phyloP scores from a whole-genome alignment of 441 rosid species.

The Arabidopsis lyrata region DNA sequence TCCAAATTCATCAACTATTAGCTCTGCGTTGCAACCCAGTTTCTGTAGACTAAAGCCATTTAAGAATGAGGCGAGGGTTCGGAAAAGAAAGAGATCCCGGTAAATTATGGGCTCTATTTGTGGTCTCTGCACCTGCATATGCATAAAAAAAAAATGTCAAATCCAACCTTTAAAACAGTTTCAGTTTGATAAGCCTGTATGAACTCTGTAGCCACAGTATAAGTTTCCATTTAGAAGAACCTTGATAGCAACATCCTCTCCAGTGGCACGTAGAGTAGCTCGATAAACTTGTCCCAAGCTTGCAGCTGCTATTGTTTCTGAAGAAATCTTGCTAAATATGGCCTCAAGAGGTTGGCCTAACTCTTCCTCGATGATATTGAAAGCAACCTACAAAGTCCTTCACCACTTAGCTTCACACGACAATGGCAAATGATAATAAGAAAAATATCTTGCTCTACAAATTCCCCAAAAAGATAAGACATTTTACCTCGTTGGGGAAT shows the following conservation, averaged over 20 bases:
- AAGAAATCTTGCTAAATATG: slow-evolving; percentile 82
- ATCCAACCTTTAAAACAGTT: slow-evolving; percentile 11
- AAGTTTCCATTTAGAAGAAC: slow-evolving; percentile 44
- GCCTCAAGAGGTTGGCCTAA: slow-evolving; percentile 89
- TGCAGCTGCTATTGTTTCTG: slow-evolving; percentile 95
- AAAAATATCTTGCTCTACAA: background rate
- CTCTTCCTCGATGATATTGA: slow-evolving; percentile 91
- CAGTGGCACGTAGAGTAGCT: slow-evolving; percentile 85
- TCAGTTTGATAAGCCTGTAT: slow-evolving; percentile 1
- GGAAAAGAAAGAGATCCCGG: slow-evolving; percentile 92
- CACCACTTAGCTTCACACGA: slow-evolving; percentile 38
- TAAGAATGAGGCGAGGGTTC: slow-evolving; percentile 91
- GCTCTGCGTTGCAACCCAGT: slow-evolving; percentile 94
- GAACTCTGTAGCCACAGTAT: background rate
- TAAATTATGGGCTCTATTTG: slow-evolving; percentile 91
- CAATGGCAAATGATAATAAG: slow-evolving; percentile 25
- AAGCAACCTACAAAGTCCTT: slow-evolving; percentile 70
- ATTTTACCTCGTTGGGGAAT: slow-evolving; percentile 82
- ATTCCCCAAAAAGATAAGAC: background rate
- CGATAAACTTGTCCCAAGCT: slow-evolving; percentile 97
- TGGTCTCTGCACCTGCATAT: slow-evolving; percentile 89
- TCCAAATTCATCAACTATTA: slow-evolving; percentile 96
- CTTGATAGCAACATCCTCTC: slow-evolving; percentile 98
- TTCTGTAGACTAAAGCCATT: slow-evolving; percentile 90
- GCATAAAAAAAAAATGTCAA: slow-evolving; percentile 19